Base-by-base conservation (phyloP, 2,329 filamentous ascomycete species). In the Neonectria hederae region DNA sequence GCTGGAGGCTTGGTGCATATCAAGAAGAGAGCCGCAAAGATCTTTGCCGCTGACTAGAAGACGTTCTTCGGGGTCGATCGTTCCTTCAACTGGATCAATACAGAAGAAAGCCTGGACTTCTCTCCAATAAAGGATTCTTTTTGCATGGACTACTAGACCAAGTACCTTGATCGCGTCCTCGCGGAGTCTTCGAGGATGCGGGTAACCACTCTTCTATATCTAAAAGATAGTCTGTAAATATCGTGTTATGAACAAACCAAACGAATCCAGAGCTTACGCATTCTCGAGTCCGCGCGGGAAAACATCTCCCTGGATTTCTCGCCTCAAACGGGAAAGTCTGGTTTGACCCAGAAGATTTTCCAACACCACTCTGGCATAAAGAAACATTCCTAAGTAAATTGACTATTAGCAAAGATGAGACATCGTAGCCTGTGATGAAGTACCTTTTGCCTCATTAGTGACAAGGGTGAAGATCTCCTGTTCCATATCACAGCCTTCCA, bases 341-440 rank as follows among this genome's bases (percentile, higher is more conserved):
- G 35, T 51, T 32, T 66, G 61, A 1, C 14, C 22, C 1, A 66
- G 21, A 3, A 68, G 30, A 19, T 66, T 68, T 7, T 26, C 35
- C 22, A 68, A n/a, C 17, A 68, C 66, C 2, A 68, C 59, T 6
- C 54, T 54, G 2, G 63, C 52, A 19, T 68, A 68, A 3, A 68
- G 46, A 42, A 66, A 68, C 66, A 68, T 68, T 11, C 66, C 66
- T 68, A 30, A 5, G 4, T 3, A 30, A 11, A 30, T 10, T 30
- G 9, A 10, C 3, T 10, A 9, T 30, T 30, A 30, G 24, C 24
- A 1, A 26, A 26, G 4, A 26, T 26, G 24, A 26, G n/a, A n/a
- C n/a, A n/a, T 7, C 24, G 4, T 26, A 26, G 7, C 24, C 24
- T 26, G 24, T 7, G 24, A 4, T 26, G 24, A 7, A 26, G 14